A percentile compares a stretch with the other conserved stretches of the same genome.
These are phyloP conservation scores for Fagopyrum esculentum DNA, from an alignment of 148 eudicot genomes.

Conservation along the genomic window DNA sequence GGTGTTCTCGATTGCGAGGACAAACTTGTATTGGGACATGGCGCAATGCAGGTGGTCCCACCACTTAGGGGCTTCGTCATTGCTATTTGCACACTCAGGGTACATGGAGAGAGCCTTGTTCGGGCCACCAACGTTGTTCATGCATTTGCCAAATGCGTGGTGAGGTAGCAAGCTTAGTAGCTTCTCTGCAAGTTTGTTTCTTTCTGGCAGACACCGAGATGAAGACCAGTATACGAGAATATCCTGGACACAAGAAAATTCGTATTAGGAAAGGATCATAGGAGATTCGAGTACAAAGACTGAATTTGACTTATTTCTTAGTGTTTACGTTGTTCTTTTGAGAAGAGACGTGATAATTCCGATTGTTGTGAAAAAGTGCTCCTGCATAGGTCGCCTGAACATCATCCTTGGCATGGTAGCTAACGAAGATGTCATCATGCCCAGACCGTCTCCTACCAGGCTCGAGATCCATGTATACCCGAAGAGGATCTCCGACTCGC, in stretches of 20 bases:
- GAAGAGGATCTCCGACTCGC: conserved; percentile 70
- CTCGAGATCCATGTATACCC: conserved; percentile 94
- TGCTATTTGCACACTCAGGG: conserved; percentile 65
- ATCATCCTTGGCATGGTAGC: conserved; percentile 93
- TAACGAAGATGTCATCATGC: conserved; percentile 72
- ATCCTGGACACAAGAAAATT: conserved; percentile 41
- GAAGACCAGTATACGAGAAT: conserved; percentile 97
- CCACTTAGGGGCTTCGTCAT: conserved; percentile 60
- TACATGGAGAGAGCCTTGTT: conserved; percentile 75
- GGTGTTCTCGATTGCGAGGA: conserved; percentile 90
- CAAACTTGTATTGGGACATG: conserved; percentile 96
- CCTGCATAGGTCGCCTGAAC: conserved; percentile 98
- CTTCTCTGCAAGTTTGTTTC: conserved; percentile 64
- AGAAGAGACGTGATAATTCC: conserved; percentile 69
- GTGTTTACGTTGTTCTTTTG: conserved; percentile 64
- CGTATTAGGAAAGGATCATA: background rate
- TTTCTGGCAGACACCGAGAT: conserved; percentile 78
- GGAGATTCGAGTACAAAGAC: background rate
- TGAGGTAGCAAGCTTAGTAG: conserved; percentile 58
- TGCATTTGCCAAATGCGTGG: conserved; percentile 96
- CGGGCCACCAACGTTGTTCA: conserved; percentile 91
- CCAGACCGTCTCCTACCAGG: conserved; percentile 85
- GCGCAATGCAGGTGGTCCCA: conserved; percentile 99
- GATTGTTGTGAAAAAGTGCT: conserved; percentile 76
- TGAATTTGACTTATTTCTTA: background rate